A percentile compares a stretch with the other conserved stretches of the same genome.
phyloP scores from a whole-genome alignment of 1,139 yeast genomes.

The Yamadazyma spencermartinsiae region DNA sequence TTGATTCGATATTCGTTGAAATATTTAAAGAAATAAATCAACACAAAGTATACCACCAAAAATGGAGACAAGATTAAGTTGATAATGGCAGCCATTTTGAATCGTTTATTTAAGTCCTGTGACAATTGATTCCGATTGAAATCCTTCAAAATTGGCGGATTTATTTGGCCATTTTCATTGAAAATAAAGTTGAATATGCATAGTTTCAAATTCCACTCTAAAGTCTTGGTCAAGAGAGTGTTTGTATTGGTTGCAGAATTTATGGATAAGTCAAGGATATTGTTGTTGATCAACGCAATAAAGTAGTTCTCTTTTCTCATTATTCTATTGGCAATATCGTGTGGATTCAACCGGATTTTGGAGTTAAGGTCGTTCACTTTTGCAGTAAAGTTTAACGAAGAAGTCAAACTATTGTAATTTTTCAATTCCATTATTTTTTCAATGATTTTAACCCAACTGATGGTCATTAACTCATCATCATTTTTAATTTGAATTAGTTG shows the following conservation, averaged over 20 bases:
- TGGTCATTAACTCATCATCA: conserved; percentile 79
- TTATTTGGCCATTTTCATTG: conserved; percentile 81
- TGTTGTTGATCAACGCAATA: conserved; percentile 83
- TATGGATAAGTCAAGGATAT: conserved; percentile 62
- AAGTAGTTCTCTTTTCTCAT: conserved; percentile 94
- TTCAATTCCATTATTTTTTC: conserved; percentile 70
- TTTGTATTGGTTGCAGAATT: conserved; percentile 23
- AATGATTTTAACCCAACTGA: conserved; percentile 91
- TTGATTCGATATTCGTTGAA: conserved; percentile 90
- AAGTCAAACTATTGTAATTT: conserved; percentile 76
- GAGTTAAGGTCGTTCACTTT: conserved; percentile 60
- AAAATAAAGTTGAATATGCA: conserved; percentile 88
- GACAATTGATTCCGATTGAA: conserved; percentile 67
- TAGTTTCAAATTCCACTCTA: conserved; percentile 91
- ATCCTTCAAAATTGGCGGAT: conserved; percentile 70
- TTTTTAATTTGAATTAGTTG: conserved; percentile 70
- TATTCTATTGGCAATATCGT: conserved; percentile 90
- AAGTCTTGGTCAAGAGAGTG: conserved; percentile 70
- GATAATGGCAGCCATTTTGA: conserved; percentile 83
- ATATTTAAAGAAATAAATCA: conserved; percentile 83
- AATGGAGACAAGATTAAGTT: conserved; percentile 84
- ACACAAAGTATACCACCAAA: conserved; percentile 75
- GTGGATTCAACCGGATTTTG: conserved; percentile 80
- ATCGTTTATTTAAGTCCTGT: conserved; percentile 71
- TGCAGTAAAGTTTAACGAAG: conserved; percentile 27